Evolutionary conservation across 2,329 filamentous ascomycete genomes (phyloP).

Genomic region (Akanthomyces lecanii): DNA sequence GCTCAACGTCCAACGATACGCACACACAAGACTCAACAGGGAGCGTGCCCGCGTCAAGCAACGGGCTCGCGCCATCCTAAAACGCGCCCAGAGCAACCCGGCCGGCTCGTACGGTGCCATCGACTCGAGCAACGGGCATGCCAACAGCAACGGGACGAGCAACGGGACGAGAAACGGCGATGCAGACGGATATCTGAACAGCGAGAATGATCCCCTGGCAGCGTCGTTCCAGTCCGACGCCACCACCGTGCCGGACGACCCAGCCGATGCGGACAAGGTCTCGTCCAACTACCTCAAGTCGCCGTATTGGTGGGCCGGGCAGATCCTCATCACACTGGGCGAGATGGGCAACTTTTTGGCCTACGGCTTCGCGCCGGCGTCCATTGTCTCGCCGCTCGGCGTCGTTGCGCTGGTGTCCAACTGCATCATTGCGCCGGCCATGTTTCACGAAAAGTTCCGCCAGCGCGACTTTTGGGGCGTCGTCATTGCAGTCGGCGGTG

Average conservation of each 20-base stretch:
- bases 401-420: constrained; percentile 97
- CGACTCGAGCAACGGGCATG: constrained; percentile 23
- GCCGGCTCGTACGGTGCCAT: constrained; percentile 34
- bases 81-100: constrained; percentile 35
- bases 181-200: constrained; percentile 30
- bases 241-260: constrained; percentile 23
- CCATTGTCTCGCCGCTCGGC: constrained; percentile 91
- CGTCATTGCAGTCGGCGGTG: constrained; percentile 77
- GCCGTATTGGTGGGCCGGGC: constrained; percentile 94
- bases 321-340: constrained; percentile 86
- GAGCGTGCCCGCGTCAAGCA: constrained; percentile 58
- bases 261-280: constrained; percentile 31
- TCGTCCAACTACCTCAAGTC: constrained; percentile 78
- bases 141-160: constrained; percentile 24
- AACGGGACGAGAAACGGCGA: constrained; percentile 30
- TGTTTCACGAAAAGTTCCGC: constrained; percentile 89
- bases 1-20: constrained; percentile 93
- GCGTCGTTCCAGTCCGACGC: constrained; percentile 44
- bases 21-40: constrained; percentile 77
- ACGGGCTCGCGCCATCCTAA: constrained; percentile 50
- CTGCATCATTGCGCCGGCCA: constrained; percentile 89
- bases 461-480: constrained; percentile 83
- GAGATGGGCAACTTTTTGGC: constrained; percentile 96
- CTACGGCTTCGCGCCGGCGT: constrained; percentile 95
- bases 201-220: constrained; percentile 50